These are phyloP conservation scores for Aspergillus diversus DNA, from an alignment of 495 filamentous ascomycete genomes.

Conservation along the genomic window DNA sequence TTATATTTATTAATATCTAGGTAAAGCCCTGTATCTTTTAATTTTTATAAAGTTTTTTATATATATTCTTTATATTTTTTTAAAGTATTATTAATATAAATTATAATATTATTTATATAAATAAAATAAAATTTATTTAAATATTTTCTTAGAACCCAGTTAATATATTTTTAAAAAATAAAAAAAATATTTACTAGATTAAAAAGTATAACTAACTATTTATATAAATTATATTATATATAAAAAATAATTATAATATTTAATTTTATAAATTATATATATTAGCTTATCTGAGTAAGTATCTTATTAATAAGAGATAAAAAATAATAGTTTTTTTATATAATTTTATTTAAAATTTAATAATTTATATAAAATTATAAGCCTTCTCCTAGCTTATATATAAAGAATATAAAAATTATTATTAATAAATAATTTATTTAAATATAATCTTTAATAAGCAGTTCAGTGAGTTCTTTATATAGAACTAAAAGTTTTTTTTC, in stretches of 20 bases:
- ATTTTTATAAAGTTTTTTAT: constrained; percentile 8
- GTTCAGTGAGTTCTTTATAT: no score
- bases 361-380: constrained; percentile 11
- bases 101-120: constrained; percentile 18
- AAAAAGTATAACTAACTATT: constrained; percentile 10
- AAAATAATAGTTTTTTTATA: constrained; percentile 7
- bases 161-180: constrained; percentile 16
- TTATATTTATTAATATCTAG: constrained; percentile 17
- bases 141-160: no score
- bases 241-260: constrained; percentile 16
- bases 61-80: constrained; percentile 9
- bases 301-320: constrained; percentile 13
- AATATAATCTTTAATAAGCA: neutral
- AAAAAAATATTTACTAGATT: constrained; percentile 6
- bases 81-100: constrained; percentile 7
- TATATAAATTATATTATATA: constrained; percentile 12
- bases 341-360: constrained; percentile 3
- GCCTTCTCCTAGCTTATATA: no score
- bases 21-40: constrained; percentile 5
- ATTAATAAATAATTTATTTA: no score
- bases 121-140: no score
- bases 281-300: constrained; percentile 6
- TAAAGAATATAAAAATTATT: no score
- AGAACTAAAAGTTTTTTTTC: no score
- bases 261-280: constrained; percentile 11